phyloP scores from a whole-genome alignment of 2,329 filamentous ascomycete genomes.

The Samsoniella hepiali region DNA sequence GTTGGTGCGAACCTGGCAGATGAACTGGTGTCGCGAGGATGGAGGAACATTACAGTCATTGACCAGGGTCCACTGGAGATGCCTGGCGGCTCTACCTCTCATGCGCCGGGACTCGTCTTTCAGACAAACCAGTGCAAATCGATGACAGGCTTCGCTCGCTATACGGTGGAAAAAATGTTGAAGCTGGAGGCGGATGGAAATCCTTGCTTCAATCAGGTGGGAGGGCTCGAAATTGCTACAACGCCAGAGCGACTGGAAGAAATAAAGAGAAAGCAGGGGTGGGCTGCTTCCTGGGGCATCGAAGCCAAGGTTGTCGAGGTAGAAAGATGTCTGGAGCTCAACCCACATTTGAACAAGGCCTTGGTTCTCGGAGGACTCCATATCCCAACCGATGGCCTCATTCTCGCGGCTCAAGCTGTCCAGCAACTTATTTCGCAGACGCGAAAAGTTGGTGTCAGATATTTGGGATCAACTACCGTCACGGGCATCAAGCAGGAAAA shows the following conservation, averaged over 20 bases:
- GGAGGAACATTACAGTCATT: constrained; percentile 61
- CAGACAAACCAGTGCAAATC: constrained; percentile 58
- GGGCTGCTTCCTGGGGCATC: constrained; percentile 59
- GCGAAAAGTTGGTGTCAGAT: constrained; percentile 53
- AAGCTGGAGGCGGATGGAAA: constrained; percentile 40
- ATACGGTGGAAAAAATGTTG: constrained; percentile 59
- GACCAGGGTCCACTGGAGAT: constrained; percentile 61
- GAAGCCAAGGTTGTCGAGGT: constrained; percentile 49
- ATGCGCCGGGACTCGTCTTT: constrained; percentile 62
- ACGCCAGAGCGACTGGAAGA: constrained; percentile 57
- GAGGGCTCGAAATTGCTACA: constrained; percentile 60
- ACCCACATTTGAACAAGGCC: constrained; percentile 52
- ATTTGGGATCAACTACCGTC: constrained; percentile 54
- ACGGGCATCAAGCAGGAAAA: constrained; percentile 51
- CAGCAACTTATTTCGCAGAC: constrained; percentile 59
- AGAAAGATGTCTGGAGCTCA: constrained; percentile 51
- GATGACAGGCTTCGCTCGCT: constrained; percentile 56
- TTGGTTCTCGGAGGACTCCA: constrained; percentile 56
- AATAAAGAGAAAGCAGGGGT: constrained; percentile 60
- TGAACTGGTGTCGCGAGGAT: constrained; percentile 60
- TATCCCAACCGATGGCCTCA: constrained; percentile 59
- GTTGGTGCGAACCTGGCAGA: constrained; percentile 63
- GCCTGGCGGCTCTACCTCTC: constrained; percentile 63
- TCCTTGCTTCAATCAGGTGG: constrained; percentile 59
- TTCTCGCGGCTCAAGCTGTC: constrained; percentile 58